Evolutionary conservation across 345 rosid genomes (phyloP).

Genomic region (Chamaenerion angustifolium): DNA sequence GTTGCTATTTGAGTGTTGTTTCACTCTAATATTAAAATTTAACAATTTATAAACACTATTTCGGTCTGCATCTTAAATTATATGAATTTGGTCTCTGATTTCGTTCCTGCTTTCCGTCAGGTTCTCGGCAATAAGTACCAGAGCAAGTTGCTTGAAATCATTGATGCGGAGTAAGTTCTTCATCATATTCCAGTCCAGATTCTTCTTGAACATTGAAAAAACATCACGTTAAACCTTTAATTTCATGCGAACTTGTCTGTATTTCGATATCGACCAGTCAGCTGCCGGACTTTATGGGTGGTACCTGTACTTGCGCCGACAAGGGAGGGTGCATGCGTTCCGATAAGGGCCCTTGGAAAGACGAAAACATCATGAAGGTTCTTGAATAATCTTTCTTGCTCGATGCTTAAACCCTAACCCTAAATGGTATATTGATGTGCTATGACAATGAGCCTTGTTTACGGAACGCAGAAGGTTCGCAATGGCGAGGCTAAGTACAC

Average conservation of each 20-base stretch:
- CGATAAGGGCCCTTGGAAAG: constrained; percentile 97
- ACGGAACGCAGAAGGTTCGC: constrained; percentile 40
- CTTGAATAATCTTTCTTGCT: not conserved
- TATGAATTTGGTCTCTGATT: too few species aligned
- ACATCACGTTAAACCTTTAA: constrained; percentile 1
- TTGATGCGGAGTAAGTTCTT: constrained; percentile 44
- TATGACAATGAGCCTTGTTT: not conserved
- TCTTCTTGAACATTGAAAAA: not conserved
- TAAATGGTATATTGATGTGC: not conserved
- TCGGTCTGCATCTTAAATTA: not conserved
- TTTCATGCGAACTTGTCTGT: too few species aligned
- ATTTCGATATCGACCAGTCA: constrained; percentile 32
- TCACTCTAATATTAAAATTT: too few species aligned
- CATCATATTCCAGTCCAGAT: not conserved
- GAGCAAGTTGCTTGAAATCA: constrained; percentile 82
- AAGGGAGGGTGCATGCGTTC: constrained; percentile 92
- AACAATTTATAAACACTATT: too few species aligned
- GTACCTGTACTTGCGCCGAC: constrained; percentile 68
- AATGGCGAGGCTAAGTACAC: constrained; percentile 51
- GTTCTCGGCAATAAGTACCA: constrained; percentile 85
- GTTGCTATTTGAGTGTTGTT: too few species aligned
- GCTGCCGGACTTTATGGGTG: constrained; percentile 84
- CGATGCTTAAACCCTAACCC: not conserved
- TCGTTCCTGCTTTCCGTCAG: constrained; percentile 15
- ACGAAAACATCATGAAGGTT: constrained; percentile 60